Evolutionary conservation across 371 early-diverging fungal species (phyloP).

Genomic region (Apophysomyces elegans): DNA sequence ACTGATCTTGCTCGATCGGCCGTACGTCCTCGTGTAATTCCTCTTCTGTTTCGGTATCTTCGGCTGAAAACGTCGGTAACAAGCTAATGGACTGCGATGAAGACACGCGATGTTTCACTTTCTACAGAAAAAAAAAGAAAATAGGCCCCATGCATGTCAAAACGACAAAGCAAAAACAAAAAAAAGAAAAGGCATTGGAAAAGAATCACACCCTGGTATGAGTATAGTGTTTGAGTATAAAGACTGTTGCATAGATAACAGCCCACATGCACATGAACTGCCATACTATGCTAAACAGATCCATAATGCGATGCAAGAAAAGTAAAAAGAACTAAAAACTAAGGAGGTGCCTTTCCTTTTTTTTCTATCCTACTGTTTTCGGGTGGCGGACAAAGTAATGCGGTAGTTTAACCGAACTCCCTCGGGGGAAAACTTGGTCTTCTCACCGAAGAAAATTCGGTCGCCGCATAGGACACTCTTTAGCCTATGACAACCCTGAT

Average conservation of each 20-base stretch:
- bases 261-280: conserved; percentile 46
- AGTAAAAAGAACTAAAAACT: background rate
- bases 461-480: too few species aligned
- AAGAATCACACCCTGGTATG: conserved; percentile 20
- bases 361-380: background rate
- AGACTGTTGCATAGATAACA: conserved; percentile 38
- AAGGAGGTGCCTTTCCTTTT: background rate
- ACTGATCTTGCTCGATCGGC: conserved; percentile 33
- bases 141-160: too few species aligned
- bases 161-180: too few species aligned
- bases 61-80: conserved; percentile 29
- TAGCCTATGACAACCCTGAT: too few species aligned
- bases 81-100: conserved; percentile 12
- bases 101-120: background rate
- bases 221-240: conserved; percentile 31
- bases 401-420: too few species aligned
- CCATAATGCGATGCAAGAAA: conserved; percentile 25
- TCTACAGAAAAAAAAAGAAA: background rate
- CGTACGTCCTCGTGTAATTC: background rate
- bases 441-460: too few species aligned
- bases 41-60: conserved; percentile 16
- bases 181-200: background rate
- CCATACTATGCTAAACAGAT: conserved; percentile 34
- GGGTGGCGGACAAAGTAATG: background rate
- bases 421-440: too few species aligned